Conservation (phyloP, 352 stramenopile genomes). For the Globisporangium sylvaticum region DNA sequence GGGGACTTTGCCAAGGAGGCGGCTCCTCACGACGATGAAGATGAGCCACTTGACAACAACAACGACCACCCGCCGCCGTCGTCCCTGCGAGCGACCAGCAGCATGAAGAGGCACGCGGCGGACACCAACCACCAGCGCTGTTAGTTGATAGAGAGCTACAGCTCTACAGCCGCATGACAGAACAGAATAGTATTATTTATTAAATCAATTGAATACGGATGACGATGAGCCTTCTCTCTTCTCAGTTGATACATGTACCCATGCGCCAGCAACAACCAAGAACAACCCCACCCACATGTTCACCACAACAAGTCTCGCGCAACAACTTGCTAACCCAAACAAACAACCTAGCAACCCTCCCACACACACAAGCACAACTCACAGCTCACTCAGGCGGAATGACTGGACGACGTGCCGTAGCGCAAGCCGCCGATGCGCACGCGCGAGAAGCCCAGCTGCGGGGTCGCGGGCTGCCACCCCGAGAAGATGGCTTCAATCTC, state of each 20-base stretch:
- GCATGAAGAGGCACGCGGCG: background rate
- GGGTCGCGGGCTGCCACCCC: constrained; percentile 70
- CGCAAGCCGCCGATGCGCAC: constrained; percentile 37
- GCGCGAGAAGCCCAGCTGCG: constrained; percentile 41
- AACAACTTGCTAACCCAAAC: background rate
- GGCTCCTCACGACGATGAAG: background rate
- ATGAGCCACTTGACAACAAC: background rate
- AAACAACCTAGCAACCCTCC: background rate
- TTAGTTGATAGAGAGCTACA: background rate
- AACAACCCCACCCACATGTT: background rate
- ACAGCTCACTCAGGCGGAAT: constrained; percentile 4
- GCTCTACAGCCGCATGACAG: background rate
- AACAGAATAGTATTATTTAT: background rate
- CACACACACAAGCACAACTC: background rate
- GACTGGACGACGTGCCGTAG: constrained; percentile 17
- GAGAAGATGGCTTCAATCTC: constrained; percentile 77
- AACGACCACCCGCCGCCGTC: background rate
- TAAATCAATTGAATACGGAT: background rate
- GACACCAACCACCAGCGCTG: background rate
- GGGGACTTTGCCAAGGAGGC: background rate
- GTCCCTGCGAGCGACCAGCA: background rate
- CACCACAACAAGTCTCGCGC: background rate
- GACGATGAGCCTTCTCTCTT: background rate
- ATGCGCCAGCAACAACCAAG: too few relatives aligned
- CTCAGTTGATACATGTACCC: background rate